These are phyloP conservation scores for Elsinoe fawcettii DNA, from an alignment of 2,329 filamentous ascomycete genomes.

Conservation along the genomic window DNA sequence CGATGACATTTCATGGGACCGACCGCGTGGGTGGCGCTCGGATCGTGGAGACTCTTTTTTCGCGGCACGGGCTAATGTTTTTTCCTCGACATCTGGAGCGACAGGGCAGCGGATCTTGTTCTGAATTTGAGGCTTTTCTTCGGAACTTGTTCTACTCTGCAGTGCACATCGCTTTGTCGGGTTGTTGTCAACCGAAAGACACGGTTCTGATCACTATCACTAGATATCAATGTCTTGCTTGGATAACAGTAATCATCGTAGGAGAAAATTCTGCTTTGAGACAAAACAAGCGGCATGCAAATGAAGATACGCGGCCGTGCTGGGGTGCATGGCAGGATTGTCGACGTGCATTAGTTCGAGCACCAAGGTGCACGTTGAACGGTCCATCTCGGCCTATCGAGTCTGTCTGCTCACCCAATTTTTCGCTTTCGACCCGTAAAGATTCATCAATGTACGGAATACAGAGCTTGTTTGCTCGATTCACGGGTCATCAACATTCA, in stretches of 20 bases:
- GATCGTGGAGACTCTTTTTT: not conserved
- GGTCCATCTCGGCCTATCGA: not conserved
- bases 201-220: not conserved
- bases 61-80: not conserved
- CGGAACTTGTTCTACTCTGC: not conserved
- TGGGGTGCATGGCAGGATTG: constrained; percentile 10
- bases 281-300: not conserved
- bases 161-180: not conserved
- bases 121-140: not conserved
- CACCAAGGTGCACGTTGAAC: not conserved
- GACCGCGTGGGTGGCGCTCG: constrained; percentile 5
- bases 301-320: constrained; percentile 1
- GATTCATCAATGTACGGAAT: not conserved
- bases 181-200: not conserved
- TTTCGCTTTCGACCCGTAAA: not conserved
- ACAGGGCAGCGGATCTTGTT: not conserved
- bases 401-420: not conserved
- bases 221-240: not conserved
- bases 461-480: not conserved
- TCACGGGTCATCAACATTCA: no score
- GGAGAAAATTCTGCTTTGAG: not conserved
- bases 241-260: not conserved
- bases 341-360: not conserved
- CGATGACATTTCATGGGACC: not conserved
- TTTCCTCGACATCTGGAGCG: not conserved